Base-by-base conservation (phyloP, 352 stramenopile genomes). In the Pythium aquatile region DNA sequence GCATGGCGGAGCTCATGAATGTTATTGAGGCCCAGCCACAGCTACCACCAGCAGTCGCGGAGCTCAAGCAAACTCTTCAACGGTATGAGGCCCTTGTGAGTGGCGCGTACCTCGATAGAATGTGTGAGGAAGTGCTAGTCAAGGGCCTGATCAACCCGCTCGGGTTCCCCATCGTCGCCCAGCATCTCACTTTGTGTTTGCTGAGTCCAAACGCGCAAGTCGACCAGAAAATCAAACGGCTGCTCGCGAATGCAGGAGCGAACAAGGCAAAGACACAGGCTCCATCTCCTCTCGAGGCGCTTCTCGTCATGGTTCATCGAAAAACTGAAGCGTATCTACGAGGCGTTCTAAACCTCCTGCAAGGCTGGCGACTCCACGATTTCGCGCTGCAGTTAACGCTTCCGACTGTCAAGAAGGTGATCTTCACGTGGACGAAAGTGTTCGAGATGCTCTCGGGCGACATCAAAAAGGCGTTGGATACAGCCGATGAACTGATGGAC, bases 111-210 rank as follows among this genome's bases (percentile, higher is more conserved):
- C 70, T 96, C 5, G 60, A 76, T 35, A 69, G 74, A 37, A 82
- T 96, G 16, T 85, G 63, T 16, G 70, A 89, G 33, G 87, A 94
- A 75, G 84, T 94, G 26, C 59, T 92, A 7, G 65, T 83, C 2
- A 91, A 91, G 54, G 84, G 85, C 1, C 65, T 94, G 42, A 77
- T 62, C 17, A 94, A 94, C 56, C 82, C 87, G 3, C 79, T 96
- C 37, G 67, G 69, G 5, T 93, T 93, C 64, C 87, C 87, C 4
- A 76, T 94, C 47, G 86, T 96, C 20, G 87, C 80, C 7, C 87
- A 96, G 48, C 83, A 94, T 37, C 76, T 90, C 3, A 91, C 69
- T 28, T 52, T 87, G 29, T 94, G 85, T 40, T 73, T 91, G 46
- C 70, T 96, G 14, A 93, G 80, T 51, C 81, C 82, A n/a, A 90